Conservation (phyloP, 108 stramenopile genomes). For the Nannochloropsis salina region DNA sequence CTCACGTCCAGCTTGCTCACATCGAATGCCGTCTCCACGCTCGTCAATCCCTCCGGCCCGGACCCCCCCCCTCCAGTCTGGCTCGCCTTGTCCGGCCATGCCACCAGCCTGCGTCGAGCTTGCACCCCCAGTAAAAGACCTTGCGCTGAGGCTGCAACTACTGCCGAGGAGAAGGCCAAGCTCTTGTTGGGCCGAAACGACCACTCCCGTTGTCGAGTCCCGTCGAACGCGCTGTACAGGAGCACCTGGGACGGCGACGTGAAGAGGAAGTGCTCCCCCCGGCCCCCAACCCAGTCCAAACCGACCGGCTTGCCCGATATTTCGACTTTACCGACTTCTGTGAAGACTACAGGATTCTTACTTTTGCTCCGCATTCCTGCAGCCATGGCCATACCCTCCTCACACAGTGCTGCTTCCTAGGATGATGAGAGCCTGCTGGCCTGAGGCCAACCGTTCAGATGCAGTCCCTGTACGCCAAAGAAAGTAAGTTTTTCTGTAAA, state of each 20-base stretch:
- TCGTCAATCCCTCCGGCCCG: neutral
- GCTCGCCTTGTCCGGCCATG: neutral
- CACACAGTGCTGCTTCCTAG: too few species aligned
- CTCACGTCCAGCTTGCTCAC: neutral
- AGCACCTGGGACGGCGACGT: conserved; percentile 11
- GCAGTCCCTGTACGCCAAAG: too few species aligned
- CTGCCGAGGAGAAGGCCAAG: neutral
- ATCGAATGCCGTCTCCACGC: neutral
- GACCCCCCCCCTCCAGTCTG: neutral
- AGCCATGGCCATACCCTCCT: too few species aligned
- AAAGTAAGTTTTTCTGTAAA: too few species aligned
- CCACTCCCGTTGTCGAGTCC: neutral
- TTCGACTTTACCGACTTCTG: neutral
- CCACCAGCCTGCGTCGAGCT: neutral
- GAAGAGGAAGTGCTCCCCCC: conserved; percentile 9
- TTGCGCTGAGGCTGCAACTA: neutral
- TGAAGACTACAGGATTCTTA: neutral
- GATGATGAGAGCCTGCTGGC: too few species aligned
- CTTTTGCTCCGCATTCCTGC: too few species aligned
- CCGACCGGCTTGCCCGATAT: neutral
- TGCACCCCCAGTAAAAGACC: neutral
- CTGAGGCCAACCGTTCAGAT: too few species aligned
- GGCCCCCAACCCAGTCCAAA: neutral
- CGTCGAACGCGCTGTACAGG: neutral
- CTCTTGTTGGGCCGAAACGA: neutral